These are phyloP conservation scores for Candida ficus DNA, from an alignment of 805 yeast species.

Conservation along the genomic window DNA sequence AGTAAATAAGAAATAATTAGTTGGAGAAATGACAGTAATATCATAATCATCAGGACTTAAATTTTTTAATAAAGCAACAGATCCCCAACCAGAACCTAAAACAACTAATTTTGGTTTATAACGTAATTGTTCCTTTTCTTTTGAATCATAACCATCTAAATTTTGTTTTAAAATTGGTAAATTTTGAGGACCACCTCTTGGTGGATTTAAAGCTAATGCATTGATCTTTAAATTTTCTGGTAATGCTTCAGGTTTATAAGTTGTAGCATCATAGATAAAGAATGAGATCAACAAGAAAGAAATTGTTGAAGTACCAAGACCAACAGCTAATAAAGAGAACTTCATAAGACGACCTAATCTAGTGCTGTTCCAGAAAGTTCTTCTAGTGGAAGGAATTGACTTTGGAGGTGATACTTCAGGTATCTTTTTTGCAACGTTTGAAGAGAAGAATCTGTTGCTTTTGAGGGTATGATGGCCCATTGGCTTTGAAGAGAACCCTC, in stretches of 20 bases:
- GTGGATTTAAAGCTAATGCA: constrained; percentile 47
- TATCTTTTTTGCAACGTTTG: constrained; percentile 1
- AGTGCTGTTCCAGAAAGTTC: constrained; percentile 23
- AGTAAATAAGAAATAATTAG: constrained; percentile 63
- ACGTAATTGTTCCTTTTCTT: constrained; percentile 38
- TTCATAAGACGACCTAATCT: constrained; percentile 30
- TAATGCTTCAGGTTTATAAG: constrained; percentile 42
- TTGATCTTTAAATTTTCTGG: constrained; percentile 46
- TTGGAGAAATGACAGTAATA: constrained; percentile 63
- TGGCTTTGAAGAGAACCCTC: no score
- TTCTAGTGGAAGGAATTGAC: constrained; percentile 16
- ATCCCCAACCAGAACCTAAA: constrained; percentile 70
- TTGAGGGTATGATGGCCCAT: no score
- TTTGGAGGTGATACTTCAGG: constrained; percentile 13
- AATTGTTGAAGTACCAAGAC: constrained; percentile 39
- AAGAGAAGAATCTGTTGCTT: constrained; percentile 6
- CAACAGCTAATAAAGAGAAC: constrained; percentile 33
- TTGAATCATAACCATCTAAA: constrained; percentile 52
- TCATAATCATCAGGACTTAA: constrained; percentile 52
- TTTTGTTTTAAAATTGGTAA: constrained; percentile 53
- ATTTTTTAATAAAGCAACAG: constrained; percentile 51
- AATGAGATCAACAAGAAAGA: constrained; percentile 40
- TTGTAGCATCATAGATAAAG: constrained; percentile 61
- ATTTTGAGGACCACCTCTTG: constrained; percentile 66
- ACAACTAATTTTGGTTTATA: constrained; percentile 55